Percentiles rank a stretch among this genome's conserved stretches.
phyloP scores from a whole-genome alignment of 768 basidiomycete genomes.

The Rhizopogon vinicolor region DNA sequence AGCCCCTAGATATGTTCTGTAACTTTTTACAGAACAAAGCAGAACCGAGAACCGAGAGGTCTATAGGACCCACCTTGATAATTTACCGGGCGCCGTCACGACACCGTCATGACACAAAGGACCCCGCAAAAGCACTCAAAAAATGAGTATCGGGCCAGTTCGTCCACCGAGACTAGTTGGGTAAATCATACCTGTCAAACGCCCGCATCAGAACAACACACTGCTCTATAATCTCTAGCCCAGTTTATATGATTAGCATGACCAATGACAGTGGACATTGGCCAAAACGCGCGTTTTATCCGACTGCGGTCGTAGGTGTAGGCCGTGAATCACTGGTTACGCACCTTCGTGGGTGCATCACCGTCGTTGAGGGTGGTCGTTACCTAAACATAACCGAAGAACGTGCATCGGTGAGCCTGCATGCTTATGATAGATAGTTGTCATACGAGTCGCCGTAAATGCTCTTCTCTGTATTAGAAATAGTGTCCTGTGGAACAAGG shows the following conservation, averaged over 20 bases:
- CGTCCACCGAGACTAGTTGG: constrained; percentile 36
- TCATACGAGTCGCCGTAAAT: neutral
- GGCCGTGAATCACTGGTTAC: too few relatives aligned
- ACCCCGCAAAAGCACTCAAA: constrained; percentile 21
- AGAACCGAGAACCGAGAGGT: constrained; percentile 9
- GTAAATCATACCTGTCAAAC: constrained; percentile 33
- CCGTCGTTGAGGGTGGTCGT: too few relatives aligned
- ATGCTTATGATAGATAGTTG: neutral
- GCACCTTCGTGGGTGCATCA: too few relatives aligned
- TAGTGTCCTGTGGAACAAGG: neutral
- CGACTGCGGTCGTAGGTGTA: too few relatives aligned
- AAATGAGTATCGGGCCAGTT: constrained; percentile 23
- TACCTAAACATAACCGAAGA: neutral
- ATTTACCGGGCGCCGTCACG: too few relatives aligned
- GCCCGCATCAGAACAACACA: constrained; percentile 15
- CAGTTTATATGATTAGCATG: neutral
- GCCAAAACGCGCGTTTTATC: neutral
- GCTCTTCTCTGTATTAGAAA: neutral
- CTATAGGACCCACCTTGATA: constrained; percentile 40
- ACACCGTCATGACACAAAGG: constrained; percentile 19
- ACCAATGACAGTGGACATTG: neutral
- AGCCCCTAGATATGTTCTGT: neutral
- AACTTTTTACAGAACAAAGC: neutral
- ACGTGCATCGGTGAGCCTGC: neutral
- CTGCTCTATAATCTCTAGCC: constrained; percentile 16